Conservation (phyloP, 73 alveolate genomes). For the Durusdinium trenchii region DNA sequence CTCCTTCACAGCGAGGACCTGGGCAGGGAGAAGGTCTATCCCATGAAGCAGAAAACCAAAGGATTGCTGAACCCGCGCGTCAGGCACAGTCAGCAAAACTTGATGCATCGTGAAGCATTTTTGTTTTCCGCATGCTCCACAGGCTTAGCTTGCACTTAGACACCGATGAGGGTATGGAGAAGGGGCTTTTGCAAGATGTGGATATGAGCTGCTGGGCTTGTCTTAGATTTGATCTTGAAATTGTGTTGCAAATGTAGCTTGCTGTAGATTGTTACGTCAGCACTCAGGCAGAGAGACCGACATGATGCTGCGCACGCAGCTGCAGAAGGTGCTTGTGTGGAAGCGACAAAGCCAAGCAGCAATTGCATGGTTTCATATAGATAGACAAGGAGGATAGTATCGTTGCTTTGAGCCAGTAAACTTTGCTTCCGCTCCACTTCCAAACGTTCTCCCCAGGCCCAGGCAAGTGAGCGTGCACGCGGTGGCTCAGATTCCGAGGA, state of each 20-base stretch:
- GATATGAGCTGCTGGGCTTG: conserved; percentile 70
- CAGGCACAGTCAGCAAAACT: conserved; percentile 14
- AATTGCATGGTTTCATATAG: not conserved
- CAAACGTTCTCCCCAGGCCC: not conserved
- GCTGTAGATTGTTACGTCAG: too few species aligned
- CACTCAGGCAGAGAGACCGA: conserved; percentile 85
- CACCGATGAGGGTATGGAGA: conserved; percentile 79
- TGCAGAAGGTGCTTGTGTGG: conserved; percentile 28
- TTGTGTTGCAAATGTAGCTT: too few species aligned
- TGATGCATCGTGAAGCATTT: too few species aligned
- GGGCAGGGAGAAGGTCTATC: conserved; percentile 73
- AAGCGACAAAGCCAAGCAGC: not conserved
- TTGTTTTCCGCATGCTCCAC: not conserved
- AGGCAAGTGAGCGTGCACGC: conserved; percentile 57
- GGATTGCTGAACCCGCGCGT: conserved; percentile 80
- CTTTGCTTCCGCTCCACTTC: not conserved
- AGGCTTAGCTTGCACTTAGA: conserved; percentile 74
- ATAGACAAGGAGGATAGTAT: not conserved
- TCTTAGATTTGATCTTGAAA: not conserved
- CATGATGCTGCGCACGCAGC: conserved; percentile 92
- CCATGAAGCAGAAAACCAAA: conserved; percentile 87
- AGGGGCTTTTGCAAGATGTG: conserved; percentile 80
- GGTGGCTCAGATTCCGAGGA: conserved; percentile 28
- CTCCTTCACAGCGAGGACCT: conserved; percentile 56
- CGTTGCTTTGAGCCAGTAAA: too few species aligned